phyloP scores from a whole-genome alignment of 192 early-diverging fungal genomes.

The Podila verticillata region DNA sequence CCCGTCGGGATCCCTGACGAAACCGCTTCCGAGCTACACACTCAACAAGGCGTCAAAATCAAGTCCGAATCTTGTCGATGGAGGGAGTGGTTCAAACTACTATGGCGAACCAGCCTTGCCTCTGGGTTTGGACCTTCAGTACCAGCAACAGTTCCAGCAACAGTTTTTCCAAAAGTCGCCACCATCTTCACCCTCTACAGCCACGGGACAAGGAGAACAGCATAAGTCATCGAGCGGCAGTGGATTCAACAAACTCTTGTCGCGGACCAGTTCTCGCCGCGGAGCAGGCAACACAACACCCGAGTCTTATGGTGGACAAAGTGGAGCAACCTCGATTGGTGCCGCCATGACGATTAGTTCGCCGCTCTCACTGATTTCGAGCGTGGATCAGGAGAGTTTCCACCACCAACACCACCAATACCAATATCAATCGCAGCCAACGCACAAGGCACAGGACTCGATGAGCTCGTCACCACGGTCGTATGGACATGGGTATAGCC shows the following conservation, averaged over 20 bases:
- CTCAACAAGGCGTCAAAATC: constrained; percentile 30
- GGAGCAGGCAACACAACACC: not conserved
- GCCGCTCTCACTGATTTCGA: constrained; percentile 16
- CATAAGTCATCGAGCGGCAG: not conserved
- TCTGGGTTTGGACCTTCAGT: not conserved
- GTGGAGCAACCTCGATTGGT: not conserved
- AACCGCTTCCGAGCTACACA: constrained; percentile 16
- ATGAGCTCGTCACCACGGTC: not conserved
- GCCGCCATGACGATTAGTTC: constrained; percentile 22
- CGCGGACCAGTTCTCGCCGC: constrained; percentile 24
- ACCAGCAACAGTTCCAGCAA: constrained; percentile 4
- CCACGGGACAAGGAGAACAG: not conserved
- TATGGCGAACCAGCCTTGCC: not conserved
- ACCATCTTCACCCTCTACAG: constrained; percentile 8
- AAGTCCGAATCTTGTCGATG: constrained; percentile 13
- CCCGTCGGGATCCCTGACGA: not conserved
- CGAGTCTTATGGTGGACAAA: not conserved
- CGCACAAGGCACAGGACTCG: not conserved
- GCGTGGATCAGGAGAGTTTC: not conserved
- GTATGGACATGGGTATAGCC: not conserved
- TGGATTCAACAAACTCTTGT: constrained; percentile 7
- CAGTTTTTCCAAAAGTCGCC: not conserved
- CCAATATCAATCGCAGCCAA: not conserved
- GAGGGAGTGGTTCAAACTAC: not conserved
- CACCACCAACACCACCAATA: not conserved